Base-by-base conservation (phyloP, 768 basidiomycete species). In the Kwoniella sp. region DNA sequence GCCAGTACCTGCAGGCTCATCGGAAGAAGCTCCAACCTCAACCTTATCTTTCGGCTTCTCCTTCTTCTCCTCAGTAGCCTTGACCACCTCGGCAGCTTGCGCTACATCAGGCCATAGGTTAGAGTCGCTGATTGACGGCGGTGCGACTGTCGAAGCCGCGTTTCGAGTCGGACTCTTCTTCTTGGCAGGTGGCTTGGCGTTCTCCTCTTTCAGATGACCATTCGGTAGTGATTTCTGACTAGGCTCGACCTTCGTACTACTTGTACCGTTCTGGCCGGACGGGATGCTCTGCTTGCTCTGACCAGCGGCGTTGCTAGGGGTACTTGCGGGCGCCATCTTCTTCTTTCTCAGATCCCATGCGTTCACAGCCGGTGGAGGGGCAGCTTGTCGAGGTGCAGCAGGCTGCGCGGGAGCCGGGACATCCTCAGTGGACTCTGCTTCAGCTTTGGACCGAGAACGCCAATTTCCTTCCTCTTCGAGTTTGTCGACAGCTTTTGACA, bases 71-170 rank as follows among this genome's bases (percentile, higher is more conserved):
- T 74, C 68, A 20, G 55, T 55, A 22, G 63, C 56, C 41, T 71
- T 73, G 26, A 45, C 56, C 23, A 65, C 67, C 25, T 69, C 68
- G 23, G 70, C 65, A 15, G 76, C 76, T 57, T 68, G 64, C 13
- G 62, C 61, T 1, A 79, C 73, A 61, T 78, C 78, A 0, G 78
- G 78, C 72, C 75, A 79, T 13, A 67, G 58, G 4, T 45, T 65
- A 9, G 60, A 53, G 58, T 79, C 75, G 17, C 61, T 58, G 15
- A 73, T 60, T 17, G 63, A 52, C 11, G 70, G 65, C n/a, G 55
- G 58, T 17, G 63, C 63, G 22, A 61, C 63, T 4, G 56, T 48
- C n/a, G 68, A 38, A 8, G 47, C 38, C 17, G 63, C 55, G 34
- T 55, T 9, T 8, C 37, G 55, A 4, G 59, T 30, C 8, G 50